Evolutionary conservation across 495 filamentous ascomycete genomes (phyloP), one percentile per base, ranked within the genome.

Genomic region (Penicillium tannophilum): DNA sequence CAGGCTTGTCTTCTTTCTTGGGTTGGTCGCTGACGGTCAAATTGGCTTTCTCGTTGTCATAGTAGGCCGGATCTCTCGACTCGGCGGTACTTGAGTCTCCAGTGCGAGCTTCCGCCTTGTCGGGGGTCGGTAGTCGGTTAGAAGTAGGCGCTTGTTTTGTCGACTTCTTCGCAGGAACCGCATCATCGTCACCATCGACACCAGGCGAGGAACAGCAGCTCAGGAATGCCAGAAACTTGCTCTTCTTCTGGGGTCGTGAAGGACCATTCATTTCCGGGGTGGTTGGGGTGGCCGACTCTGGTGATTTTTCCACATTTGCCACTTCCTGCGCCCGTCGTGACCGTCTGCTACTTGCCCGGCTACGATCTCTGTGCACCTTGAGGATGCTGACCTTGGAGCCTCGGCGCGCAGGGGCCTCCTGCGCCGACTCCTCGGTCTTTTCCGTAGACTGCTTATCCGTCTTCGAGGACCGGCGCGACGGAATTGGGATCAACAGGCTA

Each of bases 201-300:
- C 87, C 84, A n/a, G 83, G 84, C 46, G 87, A 83, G 30, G 86
- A 86, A 70, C 92, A 97, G 77, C 92, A 97, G 52, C 83, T 87
- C 49, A 97, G 77, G 55, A 94, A 86, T 26, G 90, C 80, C 20
- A 95, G 74, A 39, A 97, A 75, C 10, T 85, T 74, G 30, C 64
- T 59, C 60, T 72, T 78, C 70, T 84, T 85, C 76, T 88, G 90
- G 69, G 86, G 88, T 54, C 79, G 71, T 49, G 79, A 14, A 46
- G 67, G 31, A 30, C 69, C 70, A 42, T 64, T 68, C 66, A 72
- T 60, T 31, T 74, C 72, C 9, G 71, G 61, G 53, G 62, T 54
- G 31, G 62, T 62, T 41, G 67, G 63, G 23, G 56, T 60, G 19
- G 55, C 62, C 46, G 52, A 54, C 48, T 59, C 55, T 50, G 73